Base-by-base conservation (phyloP, 805 yeast genomes). In the Sugiyamaella valdiviana region DNA sequence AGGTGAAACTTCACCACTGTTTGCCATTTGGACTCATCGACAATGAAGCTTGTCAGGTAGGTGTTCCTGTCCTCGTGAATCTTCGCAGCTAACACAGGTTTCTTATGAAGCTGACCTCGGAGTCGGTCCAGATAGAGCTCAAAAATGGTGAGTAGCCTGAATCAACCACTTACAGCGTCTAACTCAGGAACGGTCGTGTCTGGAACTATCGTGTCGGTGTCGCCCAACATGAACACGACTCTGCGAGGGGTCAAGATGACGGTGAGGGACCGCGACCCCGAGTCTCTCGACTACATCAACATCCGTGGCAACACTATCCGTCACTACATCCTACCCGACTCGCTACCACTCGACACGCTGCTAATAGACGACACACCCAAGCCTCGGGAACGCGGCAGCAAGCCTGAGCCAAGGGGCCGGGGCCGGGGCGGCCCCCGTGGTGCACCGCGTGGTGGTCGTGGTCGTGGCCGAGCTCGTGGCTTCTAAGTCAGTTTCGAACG, bases 201-300 rank as follows among this genome's bases (percentile, higher is more conserved):
- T 58, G 98, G 98, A 0, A 85, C 90, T 12, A 71, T 91, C 21
- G 79, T 84, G 37, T 79, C 89, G 5, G 95, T 93, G 37, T 75
- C 95, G 2, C 96, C 96, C 22, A 77, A 85, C 53, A 90, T 90
- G 98, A 90, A 90, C 66, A 80, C 90, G 40, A 80, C 87, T 3
- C 66, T 90, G 52, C 80, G 84, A 58, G 85, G 84, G 55, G 91
- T 86, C 42, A 85, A 82, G 57, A 80, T 91, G 76, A 80, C 90
- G 2, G 75, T 85, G 39, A 78, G 76, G 48, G 76, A 81, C 61
- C 79, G 85, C 48, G 85, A 80, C 47, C 84, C 95, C 0, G 75
- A 80, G 36, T 66, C 76, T 10, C 69, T 89, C 56, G 95, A 87
- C 57, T 85, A 77, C 64, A 83, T 90, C 59, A 88, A 85, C 58